Evolutionary conservation across 257 asterid species (phyloP), one percentile per base, ranked within the genome.

Genomic region (Capsicum rhomboideum): DNA sequence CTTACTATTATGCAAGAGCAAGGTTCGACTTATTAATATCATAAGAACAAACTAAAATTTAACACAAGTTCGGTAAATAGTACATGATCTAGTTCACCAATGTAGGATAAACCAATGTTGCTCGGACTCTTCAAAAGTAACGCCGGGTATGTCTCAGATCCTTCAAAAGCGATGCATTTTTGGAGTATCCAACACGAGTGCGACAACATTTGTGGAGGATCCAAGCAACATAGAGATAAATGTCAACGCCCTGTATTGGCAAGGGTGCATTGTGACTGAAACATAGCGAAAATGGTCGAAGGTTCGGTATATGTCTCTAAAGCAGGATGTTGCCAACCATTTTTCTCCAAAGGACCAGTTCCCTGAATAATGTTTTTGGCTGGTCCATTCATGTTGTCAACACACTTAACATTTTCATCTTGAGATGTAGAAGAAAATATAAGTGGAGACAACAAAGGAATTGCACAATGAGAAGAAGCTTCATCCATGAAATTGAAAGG

Each of bases 311-410:
- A 29, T 6, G 88, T 18, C 77, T 40, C 61, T 28, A 84, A 18
- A 11, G 72, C 83, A 31, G 86, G 90, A 34, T 85, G 88, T 77
- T 83, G 86, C 88, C 87, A 83, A 10, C 77, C 79, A 17, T 66
- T 83, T 16, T 20, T 20, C 17, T 21, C 77, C 29, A 52, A 69
- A 34, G 64, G 53, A n/a, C 67, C 52, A n/a, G 23, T 18, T 6
- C 52, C 83, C 71, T 44, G 84, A 28, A 59, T 75, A 13, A 8
- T 12, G 26, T 63, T 37, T 37, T 77, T 7, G 26, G 31, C 64
- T 68, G 26, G 59, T 16, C 67, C 88, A 71, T 71, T 80, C 29
- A 6, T 13, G 31, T 16, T 71, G 31, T 34, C 44, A 34, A 9
- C 34, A 34, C 21, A 55, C 11, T 49, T 50, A 0, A 6, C 69